phyloP scores from a whole-genome alignment of 2,329 filamentous ascomycete species.

The Zasmidium citrigriseum region DNA sequence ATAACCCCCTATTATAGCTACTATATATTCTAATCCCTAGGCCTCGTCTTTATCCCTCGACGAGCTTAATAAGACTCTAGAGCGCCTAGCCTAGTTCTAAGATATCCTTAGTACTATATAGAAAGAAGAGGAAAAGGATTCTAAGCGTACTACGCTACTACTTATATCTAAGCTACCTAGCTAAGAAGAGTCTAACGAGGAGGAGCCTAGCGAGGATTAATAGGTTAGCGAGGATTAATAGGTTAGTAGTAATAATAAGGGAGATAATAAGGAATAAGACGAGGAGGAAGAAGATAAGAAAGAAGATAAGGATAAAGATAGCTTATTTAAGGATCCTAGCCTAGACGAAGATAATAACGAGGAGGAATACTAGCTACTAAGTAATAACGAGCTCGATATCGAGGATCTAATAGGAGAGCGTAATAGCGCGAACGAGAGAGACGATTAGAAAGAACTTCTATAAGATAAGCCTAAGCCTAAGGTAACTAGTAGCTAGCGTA shows the following conservation, averaged over 20 bases:
- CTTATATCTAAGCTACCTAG: no score
- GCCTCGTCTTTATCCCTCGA: no score
- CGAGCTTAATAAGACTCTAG: no score
- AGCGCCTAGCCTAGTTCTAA: no score
- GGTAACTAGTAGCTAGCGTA: neutral
- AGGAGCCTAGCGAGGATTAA: no score
- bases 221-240: neutral
- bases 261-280: neutral
- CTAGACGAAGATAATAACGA: neutral
- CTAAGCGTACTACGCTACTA: no score
- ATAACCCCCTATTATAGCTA: no score
- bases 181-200: no score
- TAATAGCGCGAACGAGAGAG: neutral
- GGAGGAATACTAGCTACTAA: neutral
- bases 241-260: neutral
- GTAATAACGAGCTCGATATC: neutral
- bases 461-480: neutral
- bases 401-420: neutral
- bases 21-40: no score
- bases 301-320: neutral
- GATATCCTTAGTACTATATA: no score
- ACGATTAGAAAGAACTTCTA: neutral
- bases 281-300: neutral
- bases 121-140: no score
- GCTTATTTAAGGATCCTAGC: neutral